Conservation (phyloP, 257 asterid genomes). For the Rehmannia glutinosa region DNA sequence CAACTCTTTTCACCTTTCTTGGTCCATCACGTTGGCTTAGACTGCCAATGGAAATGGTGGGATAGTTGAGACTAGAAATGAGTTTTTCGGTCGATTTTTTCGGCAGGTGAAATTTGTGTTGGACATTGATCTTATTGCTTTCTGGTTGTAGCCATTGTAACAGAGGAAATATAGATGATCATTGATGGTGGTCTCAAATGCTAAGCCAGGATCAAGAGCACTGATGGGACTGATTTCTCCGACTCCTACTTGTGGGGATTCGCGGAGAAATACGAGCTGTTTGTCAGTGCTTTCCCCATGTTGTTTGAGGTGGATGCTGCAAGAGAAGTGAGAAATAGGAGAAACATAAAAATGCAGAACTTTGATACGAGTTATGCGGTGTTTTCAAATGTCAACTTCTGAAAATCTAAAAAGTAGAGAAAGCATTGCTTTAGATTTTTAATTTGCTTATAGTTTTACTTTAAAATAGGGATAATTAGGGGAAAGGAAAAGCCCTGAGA, state of each 20-base stretch:
- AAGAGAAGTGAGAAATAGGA: background rate
- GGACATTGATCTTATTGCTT: constrained; percentile 34
- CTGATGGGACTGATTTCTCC: constrained; percentile 58
- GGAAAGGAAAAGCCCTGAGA: too few species aligned
- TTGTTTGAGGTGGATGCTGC: constrained; percentile 56
- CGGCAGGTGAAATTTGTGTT: constrained; percentile 49
- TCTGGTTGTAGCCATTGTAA: constrained; percentile 45
- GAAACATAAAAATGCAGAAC: background rate
- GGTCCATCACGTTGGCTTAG: constrained; percentile 25
- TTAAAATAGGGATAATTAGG: too few species aligned
- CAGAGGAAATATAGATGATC: constrained; percentile 65
- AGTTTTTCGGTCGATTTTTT: constrained; percentile 16
- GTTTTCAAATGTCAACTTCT: too few species aligned
- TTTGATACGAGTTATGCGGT: too few species aligned
- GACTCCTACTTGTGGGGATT: constrained; percentile 57
- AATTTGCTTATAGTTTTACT: too few species aligned
- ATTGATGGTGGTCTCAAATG: constrained; percentile 43
- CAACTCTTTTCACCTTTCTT: constrained; percentile 48
- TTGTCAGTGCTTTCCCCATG: constrained; percentile 36
- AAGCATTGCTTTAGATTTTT: too few species aligned
- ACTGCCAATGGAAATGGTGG: constrained; percentile 58
- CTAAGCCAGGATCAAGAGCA: constrained; percentile 70
- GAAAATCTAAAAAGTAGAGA: too few species aligned
- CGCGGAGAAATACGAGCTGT: constrained; percentile 26
- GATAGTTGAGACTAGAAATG: constrained; percentile 61